phyloP scores from a whole-genome alignment of 1,284 basidiomycete genomes.

The Cutaneotrichosporon daszewskae region DNA sequence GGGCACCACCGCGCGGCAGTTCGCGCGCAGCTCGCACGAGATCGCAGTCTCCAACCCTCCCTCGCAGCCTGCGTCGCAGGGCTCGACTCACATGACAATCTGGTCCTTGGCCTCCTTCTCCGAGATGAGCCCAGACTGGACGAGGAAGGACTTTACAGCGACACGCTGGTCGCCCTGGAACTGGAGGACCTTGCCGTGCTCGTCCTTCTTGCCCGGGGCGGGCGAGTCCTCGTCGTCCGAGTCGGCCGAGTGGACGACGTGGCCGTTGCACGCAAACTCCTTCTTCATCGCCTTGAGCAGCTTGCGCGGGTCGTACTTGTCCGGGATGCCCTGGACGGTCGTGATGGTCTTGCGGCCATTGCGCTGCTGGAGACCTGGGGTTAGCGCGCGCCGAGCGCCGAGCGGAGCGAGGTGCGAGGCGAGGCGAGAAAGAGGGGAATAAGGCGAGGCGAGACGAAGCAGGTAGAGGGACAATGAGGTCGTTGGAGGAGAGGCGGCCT shows the following conservation, averaged over 20 bases:
- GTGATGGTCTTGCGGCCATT: slow-evolving; percentile 99
- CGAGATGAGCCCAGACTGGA: slow-evolving; percentile 51
- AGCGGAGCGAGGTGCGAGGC: too few species aligned
- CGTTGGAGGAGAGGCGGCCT: too few species aligned
- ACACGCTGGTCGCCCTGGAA: slow-evolving; percentile 96
- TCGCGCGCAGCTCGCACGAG: too few species aligned
- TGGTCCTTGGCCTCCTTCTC: slow-evolving; percentile 49
- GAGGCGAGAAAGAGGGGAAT: too few species aligned
- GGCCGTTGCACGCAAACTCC: slow-evolving; percentile 99
- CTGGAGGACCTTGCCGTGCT: slow-evolving; percentile 96
- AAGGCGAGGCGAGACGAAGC: too few species aligned
- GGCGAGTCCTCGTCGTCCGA: slow-evolving; percentile 42
- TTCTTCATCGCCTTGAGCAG: slow-evolving; percentile 99
- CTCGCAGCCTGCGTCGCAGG: neutral
- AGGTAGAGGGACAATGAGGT: too few species aligned
- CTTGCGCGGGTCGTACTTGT: slow-evolving; percentile 97
- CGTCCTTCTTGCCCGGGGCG: slow-evolving; percentile 68
- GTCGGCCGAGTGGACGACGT: slow-evolving; percentile 60
- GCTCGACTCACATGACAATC: slow-evolving; percentile 44
- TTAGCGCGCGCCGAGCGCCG: slow-evolving; percentile 1
- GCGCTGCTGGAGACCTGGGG: slow-evolving; percentile 79
- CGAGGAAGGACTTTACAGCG: slow-evolving; percentile 83
- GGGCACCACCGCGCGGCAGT: too few species aligned
- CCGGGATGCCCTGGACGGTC: slow-evolving; percentile 92
- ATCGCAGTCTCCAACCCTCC: neutral